A percentile compares a stretch with the other conserved stretches of the same genome.
Evolutionary conservation across 345 rosid genomes (phyloP).

Genomic region (Pistacia vera): DNA sequence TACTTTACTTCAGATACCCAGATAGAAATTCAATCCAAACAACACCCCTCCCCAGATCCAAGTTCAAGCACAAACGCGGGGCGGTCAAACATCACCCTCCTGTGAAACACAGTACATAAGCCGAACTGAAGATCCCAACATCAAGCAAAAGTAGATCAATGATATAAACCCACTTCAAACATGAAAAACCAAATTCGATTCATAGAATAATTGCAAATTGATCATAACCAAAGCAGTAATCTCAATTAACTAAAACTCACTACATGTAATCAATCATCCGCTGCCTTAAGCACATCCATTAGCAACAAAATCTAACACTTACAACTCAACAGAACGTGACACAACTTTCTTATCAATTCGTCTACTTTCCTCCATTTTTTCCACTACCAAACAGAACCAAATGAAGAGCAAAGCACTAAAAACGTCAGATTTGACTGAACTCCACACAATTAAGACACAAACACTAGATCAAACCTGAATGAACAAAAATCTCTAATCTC

Average conservation of each 20-base stretch:
- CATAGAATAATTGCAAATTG: not conserved
- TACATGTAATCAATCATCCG: not conserved
- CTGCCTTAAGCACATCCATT: too few species aligned
- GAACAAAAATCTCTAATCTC: slow-evolving; percentile 1
- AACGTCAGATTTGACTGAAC: slow-evolving; percentile 15
- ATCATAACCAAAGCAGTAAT: not conserved
- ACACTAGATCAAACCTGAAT: slow-evolving; percentile 24
- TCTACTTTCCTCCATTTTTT: slow-evolving; percentile 8
- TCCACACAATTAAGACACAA: slow-evolving; percentile 2
- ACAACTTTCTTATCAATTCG: not conserved
- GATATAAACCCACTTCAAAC: slow-evolving; percentile 9
- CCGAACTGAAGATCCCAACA: not conserved
- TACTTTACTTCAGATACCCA: slow-evolving; percentile 41
- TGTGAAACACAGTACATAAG: slow-evolving; percentile 25
- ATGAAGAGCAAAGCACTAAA: not conserved
- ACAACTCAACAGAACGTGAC: not conserved
- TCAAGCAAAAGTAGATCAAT: slow-evolving; percentile 38
- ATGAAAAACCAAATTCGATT: slow-evolving; percentile 11
- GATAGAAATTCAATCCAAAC: slow-evolving; percentile 29
- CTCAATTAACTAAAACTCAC: not conserved
- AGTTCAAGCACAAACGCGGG: slow-evolving; percentile 38
- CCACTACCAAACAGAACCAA: slow-evolving; percentile 23
- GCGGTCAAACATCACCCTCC: slow-evolving; percentile 63
- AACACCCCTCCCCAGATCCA: slow-evolving; percentile 67
- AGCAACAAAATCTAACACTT: not conserved